Conservation (phyloP, 805 yeast genomes). For the Suhomyces tanzawaensis region DNA sequence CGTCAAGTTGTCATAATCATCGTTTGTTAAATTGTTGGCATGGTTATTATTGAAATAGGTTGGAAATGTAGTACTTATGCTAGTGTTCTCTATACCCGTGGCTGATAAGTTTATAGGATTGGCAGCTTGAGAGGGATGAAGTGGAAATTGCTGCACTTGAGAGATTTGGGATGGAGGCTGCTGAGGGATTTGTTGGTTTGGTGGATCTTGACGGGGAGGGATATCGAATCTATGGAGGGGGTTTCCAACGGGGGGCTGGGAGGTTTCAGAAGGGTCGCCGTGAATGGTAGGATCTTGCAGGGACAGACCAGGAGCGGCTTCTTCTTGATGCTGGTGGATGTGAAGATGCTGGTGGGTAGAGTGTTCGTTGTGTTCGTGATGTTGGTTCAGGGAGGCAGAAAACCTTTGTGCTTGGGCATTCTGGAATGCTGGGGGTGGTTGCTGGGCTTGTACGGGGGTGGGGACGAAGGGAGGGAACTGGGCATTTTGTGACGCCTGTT, state of each 20-base stretch:
- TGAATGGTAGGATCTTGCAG: not conserved
- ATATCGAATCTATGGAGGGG: slow-evolving; percentile 2
- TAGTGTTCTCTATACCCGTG: slow-evolving; percentile 6
- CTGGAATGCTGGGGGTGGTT: not conserved
- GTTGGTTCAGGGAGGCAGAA: not conserved
- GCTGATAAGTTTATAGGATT: slow-evolving; percentile 1
- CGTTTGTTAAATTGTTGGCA: slow-evolving; percentile 29
- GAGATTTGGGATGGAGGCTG: slow-evolving; percentile 1
- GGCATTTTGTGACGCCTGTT: no score
- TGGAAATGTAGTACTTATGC: slow-evolving; percentile 8
- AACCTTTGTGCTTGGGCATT: not conserved
- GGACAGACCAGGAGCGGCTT: not conserved
- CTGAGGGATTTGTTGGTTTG: slow-evolving; percentile 1
- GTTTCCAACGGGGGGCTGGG: not conserved
- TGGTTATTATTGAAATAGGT: slow-evolving; percentile 21
- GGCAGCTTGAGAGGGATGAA: not conserved
- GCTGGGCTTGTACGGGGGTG: no score
- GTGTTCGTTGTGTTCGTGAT: not conserved
- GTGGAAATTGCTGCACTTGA: not conserved
- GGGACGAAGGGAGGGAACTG: no score
- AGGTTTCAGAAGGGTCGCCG: not conserved
- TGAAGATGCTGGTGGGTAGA: slow-evolving; percentile 2
- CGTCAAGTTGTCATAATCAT: slow-evolving; percentile 38
- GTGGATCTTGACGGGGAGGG: slow-evolving; percentile 3
- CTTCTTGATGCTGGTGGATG: slow-evolving; percentile 2